Evolutionary conservation across 2,329 filamentous ascomycete species (phyloP), one percentile per base, ranked within the genome.

Genomic region (Arthrobotrys pseudoclavata): DNA sequence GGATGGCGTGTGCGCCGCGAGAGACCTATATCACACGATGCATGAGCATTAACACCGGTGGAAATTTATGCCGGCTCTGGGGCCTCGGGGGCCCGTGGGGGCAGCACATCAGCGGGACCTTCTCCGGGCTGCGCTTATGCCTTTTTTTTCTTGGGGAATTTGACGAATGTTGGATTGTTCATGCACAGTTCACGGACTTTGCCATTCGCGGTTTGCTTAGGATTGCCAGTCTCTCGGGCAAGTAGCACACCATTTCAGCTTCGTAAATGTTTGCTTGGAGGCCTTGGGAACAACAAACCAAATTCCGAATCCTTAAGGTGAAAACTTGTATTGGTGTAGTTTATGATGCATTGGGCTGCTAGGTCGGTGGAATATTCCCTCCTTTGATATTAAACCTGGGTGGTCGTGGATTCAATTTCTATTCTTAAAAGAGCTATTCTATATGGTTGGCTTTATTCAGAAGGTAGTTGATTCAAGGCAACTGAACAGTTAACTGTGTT

Each of bases 1-100:
- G 55, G 55, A 60, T 60, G 55, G 55, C 55, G 55, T 60, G 55
- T 60, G 55, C 55, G 55, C 34, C 55, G 55, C 55, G 55, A 60
- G 13, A n/a, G 22, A 34, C 31, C 34, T 60, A 60, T 60, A 60
- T 60, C 20, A 60, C 55, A 40, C 4, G 55, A 13, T 24, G 9
- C 34, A 60, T 42, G 13, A 60, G 1, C 13, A 15, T 60, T 42
- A 42, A 42, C 18, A 60, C 18, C 20, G 31, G 34, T 24, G 34
- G 55, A 22, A 12, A 26, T 60, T 42, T 26, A 10, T n/a, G 15
- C 34, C 12, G 31, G 31, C 18, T 18, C 10, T 18, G 52, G 31
- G n/a, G 9, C 26, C 31, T 22, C 20, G 18, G 55, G 13, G 34
- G 1, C 55, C 34, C 7, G 20, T 18, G 55, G 18, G 5, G n/a